phyloP scores from a whole-genome alignment of 2,329 filamentous ascomycete species.

The Teratosphaeria viscida region DNA sequence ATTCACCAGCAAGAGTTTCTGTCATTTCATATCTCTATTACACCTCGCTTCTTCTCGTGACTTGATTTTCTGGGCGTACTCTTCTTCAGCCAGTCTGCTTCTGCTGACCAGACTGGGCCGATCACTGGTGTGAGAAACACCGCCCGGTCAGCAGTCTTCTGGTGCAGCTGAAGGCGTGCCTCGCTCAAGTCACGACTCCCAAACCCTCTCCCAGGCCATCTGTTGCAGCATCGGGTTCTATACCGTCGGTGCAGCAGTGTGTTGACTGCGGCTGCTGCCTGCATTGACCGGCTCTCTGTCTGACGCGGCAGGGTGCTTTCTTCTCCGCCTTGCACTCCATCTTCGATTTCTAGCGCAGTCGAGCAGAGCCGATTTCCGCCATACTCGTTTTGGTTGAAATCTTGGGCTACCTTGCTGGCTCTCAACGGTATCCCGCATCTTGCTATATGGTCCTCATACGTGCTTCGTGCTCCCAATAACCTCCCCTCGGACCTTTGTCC shows the following conservation, averaged over 20 bases:
- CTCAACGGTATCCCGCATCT: neutral
- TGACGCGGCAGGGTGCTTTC: neutral
- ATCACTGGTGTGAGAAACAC: neutral
- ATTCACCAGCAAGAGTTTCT: neutral
- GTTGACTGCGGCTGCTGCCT: neutral
- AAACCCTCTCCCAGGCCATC: neutral
- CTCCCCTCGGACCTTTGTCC: conserved; percentile 77
- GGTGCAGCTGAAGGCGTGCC: neutral
- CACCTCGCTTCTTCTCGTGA: neutral
- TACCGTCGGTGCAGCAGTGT: neutral
- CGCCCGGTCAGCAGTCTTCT: neutral
- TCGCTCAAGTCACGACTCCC: neutral
- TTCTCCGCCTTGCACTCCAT: neutral
- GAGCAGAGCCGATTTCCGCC: neutral
- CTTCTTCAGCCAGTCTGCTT: neutral
- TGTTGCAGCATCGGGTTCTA: neutral
- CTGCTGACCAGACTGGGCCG: neutral
- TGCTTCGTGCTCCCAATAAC: conserved; percentile 82
- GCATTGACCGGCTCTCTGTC: neutral
- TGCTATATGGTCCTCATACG: conserved; percentile 28
- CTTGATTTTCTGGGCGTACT: neutral
- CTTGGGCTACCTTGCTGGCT: neutral
- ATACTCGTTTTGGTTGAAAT: neutral
- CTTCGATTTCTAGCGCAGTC: neutral
- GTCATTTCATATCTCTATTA: neutral